Evolutionary conservation across 768 basidiomycete species (phyloP).

Genomic region (Grammothele lineata): DNA sequence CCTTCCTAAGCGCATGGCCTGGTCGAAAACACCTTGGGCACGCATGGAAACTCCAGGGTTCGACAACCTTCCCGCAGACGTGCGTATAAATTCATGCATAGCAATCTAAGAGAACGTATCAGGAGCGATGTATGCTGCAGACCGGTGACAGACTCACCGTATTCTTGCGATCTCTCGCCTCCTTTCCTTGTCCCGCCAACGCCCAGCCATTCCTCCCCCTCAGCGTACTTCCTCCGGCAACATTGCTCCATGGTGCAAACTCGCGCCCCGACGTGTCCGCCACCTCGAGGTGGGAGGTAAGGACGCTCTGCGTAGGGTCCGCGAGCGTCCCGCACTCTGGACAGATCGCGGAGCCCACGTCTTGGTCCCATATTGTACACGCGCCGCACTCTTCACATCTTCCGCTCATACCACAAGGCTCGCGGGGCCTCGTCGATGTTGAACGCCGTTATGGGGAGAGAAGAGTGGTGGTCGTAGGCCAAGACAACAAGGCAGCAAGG

Average conservation of each 20-base stretch:
- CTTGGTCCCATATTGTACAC: constrained; percentile 50
- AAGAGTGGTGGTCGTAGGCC: constrained; percentile 9
- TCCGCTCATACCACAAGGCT: constrained; percentile 21
- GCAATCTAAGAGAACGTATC: constrained; percentile 40
- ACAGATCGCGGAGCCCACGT: constrained; percentile 60
- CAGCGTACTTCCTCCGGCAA: constrained; percentile 29
- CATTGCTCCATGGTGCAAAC: constrained; percentile 25
- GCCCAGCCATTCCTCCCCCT: constrained; percentile 53
- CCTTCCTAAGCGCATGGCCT: constrained; percentile 51
- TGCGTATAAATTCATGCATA: constrained; percentile 59
- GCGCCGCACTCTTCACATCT: constrained; percentile 54
- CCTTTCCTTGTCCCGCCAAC: constrained; percentile 61
- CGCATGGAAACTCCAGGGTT: constrained; percentile 60
- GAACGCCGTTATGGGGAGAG: too few species aligned
- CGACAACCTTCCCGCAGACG: constrained; percentile 55
- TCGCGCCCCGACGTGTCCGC: constrained; percentile 30
- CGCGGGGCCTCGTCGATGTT: too few species aligned
- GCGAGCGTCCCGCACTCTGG: constrained; percentile 66
- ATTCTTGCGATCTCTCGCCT: constrained; percentile 62
- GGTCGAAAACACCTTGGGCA: constrained; percentile 63
- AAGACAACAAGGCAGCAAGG: background rate
- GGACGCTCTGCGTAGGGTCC: constrained; percentile 57
- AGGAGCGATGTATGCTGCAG: constrained; percentile 10
- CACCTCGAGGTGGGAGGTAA: constrained; percentile 44
- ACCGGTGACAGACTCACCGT: constrained; percentile 36